Conservation (phyloP, 23 red algal genomes). For the Gracilaria domingensis region DNA sequence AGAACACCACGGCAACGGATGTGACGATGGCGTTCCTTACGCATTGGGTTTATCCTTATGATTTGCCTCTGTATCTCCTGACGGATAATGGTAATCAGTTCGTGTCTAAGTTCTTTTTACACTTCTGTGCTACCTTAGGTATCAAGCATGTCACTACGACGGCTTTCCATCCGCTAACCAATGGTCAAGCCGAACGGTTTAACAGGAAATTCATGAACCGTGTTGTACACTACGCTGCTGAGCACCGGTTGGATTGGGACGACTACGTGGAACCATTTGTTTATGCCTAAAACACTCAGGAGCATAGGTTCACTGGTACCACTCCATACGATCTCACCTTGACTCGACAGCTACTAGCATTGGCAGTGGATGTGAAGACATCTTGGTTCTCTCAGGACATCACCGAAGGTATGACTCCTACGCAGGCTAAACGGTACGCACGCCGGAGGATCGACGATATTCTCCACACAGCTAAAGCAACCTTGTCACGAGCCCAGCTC, state of each 20-base stretch:
- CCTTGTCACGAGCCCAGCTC: neutral
- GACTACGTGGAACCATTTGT: slow-evolving; percentile 24
- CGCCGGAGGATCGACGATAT: neutral
- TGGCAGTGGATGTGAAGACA: neutral
- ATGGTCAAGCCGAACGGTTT: slow-evolving; percentile 6
- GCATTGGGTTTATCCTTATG: too few species aligned
- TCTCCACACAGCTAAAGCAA: neutral
- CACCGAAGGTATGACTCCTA: neutral
- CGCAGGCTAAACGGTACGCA: neutral
- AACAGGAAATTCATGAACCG: neutral
- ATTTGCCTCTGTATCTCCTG: too few species aligned
- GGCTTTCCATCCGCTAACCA: too few species aligned
- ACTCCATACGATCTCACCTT: slow-evolving; percentile 38
- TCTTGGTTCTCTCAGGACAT: neutral
- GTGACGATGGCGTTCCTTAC: too few species aligned
- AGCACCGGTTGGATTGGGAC: slow-evolving; percentile 37
- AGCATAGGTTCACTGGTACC: slow-evolving; percentile 19
- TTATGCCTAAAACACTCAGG: slow-evolving; percentile 45
- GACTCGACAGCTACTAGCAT: neutral
- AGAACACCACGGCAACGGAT: too few species aligned
- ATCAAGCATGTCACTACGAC: too few species aligned
- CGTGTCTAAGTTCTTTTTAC: too few species aligned
- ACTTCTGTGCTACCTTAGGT: too few species aligned
- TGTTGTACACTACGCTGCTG: slow-evolving; percentile 15
- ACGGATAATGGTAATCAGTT: too few species aligned